phyloP scores from a whole-genome alignment of 2,329 filamentous ascomycete species.

The Allantophomopsis lycopodina region DNA sequence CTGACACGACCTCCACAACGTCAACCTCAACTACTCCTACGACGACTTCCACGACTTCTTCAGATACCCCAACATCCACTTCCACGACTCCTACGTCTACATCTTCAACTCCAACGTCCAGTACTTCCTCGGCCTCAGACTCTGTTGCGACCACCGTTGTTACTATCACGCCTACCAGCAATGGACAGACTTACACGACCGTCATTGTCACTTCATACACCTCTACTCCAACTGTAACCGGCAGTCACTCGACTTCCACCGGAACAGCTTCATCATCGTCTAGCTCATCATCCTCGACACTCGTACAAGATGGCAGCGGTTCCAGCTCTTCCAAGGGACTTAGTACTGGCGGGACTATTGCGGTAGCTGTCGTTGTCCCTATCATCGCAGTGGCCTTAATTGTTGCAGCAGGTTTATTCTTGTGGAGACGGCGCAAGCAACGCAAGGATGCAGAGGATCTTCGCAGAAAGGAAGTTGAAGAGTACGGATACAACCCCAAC shows the following conservation, averaged over 20 bases:
- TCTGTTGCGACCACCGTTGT: slow-evolving; percentile 2
- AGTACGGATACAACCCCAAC: slow-evolving; percentile 97
- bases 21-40: slow-evolving; percentile 10
- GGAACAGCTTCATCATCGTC: slow-evolving; percentile 2
- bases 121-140: background rate
- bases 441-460: slow-evolving; percentile 76
- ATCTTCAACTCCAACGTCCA: slow-evolving; percentile 3
- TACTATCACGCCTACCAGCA: slow-evolving; percentile 6
- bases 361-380: slow-evolving; percentile 86
- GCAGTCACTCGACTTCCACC: slow-evolving; percentile 4
- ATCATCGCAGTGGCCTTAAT: slow-evolving; percentile 78
- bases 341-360: slow-evolving; percentile 57
- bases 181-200: slow-evolving; percentile 1
- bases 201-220: slow-evolving; percentile 3
- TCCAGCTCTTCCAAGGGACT: slow-evolving; percentile 21
- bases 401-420: slow-evolving; percentile 61
- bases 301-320: slow-evolving; percentile 5
- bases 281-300: slow-evolving; percentile 13
- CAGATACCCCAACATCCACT: slow-evolving; percentile 4
- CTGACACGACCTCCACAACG: slow-evolving; percentile 10
- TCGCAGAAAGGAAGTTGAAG: slow-evolving; percentile 88
- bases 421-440: slow-evolving; percentile 83
- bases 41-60: slow-evolving; percentile 4
- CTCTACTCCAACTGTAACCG: background rate
- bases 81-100: slow-evolving; percentile 4